Evolutionary conservation across 306 rosid genomes (phyloP).

Genomic region (Arachis stenosperma): DNA sequence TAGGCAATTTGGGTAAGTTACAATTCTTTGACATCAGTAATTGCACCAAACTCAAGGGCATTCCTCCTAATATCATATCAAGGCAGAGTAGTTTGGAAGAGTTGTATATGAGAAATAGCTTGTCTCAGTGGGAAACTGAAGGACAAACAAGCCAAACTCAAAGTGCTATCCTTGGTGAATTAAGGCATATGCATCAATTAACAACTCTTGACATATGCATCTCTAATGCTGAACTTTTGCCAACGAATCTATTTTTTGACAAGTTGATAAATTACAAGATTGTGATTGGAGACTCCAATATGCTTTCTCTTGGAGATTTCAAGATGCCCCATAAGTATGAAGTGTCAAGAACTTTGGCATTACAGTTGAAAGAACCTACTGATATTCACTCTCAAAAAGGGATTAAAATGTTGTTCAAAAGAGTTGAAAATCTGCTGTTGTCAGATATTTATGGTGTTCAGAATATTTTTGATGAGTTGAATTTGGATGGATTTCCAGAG

Average conservation of each 20-base stretch:
- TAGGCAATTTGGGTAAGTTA: conserved; percentile 12
- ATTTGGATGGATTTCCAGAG: conserved; percentile 37
- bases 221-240: neutral
- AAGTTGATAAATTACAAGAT: conserved; percentile 32
- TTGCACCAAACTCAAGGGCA: neutral
- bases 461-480: conserved; percentile 30
- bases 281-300: conserved; percentile 42
- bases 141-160: neutral
- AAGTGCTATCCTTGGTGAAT: conserved; percentile 30
- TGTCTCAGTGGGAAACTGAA: conserved; percentile 29
- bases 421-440: conserved; percentile 43
- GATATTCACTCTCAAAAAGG: conserved; percentile 31
- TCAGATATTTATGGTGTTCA: conserved; percentile 37
- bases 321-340: conserved; percentile 28
- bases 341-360: conserved; percentile 27
- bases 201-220: conserved; percentile 6
- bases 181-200: conserved; percentile 16
- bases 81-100: conserved; percentile 44
- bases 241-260: conserved; percentile 26
- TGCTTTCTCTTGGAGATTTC: neutral
- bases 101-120: conserved; percentile 44
- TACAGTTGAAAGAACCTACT: conserved; percentile 23
- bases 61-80: conserved; percentile 42
- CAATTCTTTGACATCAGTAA: conserved; percentile 25
- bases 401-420: conserved; percentile 40